These are phyloP conservation scores for Clohesyomyces aquaticus DNA, from an alignment of 495 filamentous ascomycete genomes.

Conservation along the genomic window DNA sequence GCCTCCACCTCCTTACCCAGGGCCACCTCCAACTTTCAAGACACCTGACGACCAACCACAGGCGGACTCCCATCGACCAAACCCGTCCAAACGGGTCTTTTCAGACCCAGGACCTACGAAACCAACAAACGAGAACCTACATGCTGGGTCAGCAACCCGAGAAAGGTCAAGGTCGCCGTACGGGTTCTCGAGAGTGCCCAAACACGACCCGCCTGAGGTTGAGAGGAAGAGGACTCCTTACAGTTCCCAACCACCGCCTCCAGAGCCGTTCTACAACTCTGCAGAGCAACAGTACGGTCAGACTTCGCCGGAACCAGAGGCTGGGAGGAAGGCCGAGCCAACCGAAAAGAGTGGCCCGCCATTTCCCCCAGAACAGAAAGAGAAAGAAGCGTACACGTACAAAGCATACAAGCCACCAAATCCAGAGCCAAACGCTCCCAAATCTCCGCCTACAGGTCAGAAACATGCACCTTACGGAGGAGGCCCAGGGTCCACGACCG, in stretches of 20 bases:
- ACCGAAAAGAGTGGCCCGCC: not conserved
- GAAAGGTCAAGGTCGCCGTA: slow-evolving; percentile 1
- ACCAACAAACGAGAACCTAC: not conserved
- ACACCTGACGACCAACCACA: not conserved
- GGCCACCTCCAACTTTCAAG: not conserved
- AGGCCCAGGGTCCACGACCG: no score
- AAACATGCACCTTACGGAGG: not conserved
- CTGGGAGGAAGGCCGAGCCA: not conserved
- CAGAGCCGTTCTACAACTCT: not conserved
- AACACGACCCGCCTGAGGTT: not conserved
- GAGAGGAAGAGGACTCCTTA: not conserved
- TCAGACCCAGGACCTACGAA: slow-evolving; percentile 8
- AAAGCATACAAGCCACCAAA: not conserved
- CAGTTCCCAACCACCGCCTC: not conserved
- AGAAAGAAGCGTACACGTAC: not conserved
- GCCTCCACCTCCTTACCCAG: slow-evolving; percentile 2
- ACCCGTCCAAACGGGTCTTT: not conserved
- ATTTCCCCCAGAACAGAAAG: not conserved
- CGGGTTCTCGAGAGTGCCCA: not conserved
- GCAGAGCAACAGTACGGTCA: not conserved
- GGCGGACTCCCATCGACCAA: not conserved
- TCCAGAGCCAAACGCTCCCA: not conserved
- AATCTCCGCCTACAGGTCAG: not conserved
- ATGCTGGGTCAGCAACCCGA: not conserved
- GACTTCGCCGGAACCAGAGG: not conserved